These are phyloP conservation scores for Tetrahymena elliotti DNA, from an alignment of 73 alveolate species.

Conservation along the genomic window DNA sequence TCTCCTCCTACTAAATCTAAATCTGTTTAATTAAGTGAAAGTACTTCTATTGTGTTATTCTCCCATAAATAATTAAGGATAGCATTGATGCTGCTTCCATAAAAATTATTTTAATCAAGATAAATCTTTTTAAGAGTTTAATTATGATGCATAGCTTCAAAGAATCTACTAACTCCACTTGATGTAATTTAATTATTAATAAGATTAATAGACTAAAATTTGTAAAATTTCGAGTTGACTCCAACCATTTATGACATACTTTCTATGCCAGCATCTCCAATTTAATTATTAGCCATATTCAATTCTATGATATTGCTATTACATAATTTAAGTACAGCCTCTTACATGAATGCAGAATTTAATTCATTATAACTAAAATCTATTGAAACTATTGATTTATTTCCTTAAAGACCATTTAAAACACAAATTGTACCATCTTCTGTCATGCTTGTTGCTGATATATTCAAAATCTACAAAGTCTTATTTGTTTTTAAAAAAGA, in stretches of 20 bases:
- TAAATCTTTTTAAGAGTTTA: background rate
- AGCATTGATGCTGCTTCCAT: background rate
- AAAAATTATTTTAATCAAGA: conserved; percentile 35
- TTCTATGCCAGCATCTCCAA: conserved; percentile 47
- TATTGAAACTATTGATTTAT: conserved; percentile 33
- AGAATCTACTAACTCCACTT: conserved; percentile 1
- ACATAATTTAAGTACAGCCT: conserved; percentile 11
- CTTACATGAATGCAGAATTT: conserved; percentile 22
- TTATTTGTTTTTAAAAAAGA: conserved; percentile 3
- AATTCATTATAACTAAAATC: conserved; percentile 41
- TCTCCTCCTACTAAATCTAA: conserved; percentile 30
- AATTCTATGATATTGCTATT: conserved; percentile 29
- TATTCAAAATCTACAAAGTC: conserved; percentile 20
- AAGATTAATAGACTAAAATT: background rate
- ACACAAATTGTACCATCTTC: conserved; percentile 38
- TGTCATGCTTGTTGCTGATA: conserved; percentile 31
- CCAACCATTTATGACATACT: conserved; percentile 3
- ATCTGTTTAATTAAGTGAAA: conserved; percentile 21
- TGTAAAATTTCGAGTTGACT: background rate
- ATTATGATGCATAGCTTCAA: conserved; percentile 23
- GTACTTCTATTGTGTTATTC: background rate
- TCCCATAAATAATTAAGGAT: background rate
- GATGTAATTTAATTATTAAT: conserved; percentile 13
- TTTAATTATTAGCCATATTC: conserved; percentile 26
- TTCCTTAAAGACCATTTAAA: conserved; percentile 30